Evolutionary conservation across 768 basidiomycete genomes (phyloP).

Genomic region (Rhizopogon vesiculosus): DNA sequence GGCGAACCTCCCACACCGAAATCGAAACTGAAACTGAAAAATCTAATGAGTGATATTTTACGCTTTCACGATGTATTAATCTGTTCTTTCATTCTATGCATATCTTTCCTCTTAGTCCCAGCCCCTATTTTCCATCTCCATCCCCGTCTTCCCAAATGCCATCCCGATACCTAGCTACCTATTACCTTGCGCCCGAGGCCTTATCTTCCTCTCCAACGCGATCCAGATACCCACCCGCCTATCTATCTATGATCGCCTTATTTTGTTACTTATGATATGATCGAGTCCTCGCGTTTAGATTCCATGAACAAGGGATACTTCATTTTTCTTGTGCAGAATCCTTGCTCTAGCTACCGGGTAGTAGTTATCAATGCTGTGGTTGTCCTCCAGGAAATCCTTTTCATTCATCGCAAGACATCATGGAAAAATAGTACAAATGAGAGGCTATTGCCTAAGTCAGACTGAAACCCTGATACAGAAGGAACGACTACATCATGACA

Average conservation of each 20-base stretch:
- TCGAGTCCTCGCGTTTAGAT: not conserved
- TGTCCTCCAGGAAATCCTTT: too few species aligned
- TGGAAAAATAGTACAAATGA: too few species aligned
- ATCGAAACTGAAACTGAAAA: not conserved
- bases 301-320: not conserved
- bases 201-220: too few species aligned
- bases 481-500: too few species aligned
- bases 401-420: too few species aligned
- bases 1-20: too few species aligned
- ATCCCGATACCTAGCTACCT: too few species aligned
- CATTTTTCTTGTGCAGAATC: not conserved
- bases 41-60: not conserved
- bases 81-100: not conserved
- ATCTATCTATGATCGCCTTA: slow-evolving; percentile 4
- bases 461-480: too few species aligned
- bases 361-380: too few species aligned
- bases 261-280: slow-evolving; percentile 5
- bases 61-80: slow-evolving; percentile 2
- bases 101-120: not conserved
- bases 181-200: too few species aligned
- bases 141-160: not conserved
- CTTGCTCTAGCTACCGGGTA: too few species aligned
- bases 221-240: not conserved
- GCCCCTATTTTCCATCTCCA: not conserved
- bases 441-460: too few species aligned